phyloP scores from a whole-genome alignment of 2,329 filamentous ascomycete species.

The Lecanicillium sp. region DNA sequence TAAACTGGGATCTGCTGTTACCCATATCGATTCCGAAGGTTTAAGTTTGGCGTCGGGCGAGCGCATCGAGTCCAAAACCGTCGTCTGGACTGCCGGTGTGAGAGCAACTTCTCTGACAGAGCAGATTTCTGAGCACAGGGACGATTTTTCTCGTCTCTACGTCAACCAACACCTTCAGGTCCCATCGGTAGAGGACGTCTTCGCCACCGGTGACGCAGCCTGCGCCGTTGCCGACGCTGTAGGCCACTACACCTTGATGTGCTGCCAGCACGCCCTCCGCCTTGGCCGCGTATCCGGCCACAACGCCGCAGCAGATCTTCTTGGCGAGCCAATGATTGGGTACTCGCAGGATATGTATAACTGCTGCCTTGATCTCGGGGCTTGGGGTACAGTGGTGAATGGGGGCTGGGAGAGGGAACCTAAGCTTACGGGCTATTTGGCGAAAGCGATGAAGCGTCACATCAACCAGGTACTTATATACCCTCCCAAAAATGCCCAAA shows the following conservation, averaged over 20 bases:
- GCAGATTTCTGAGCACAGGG: slow-evolving; percentile 22
- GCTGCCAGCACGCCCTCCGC: slow-evolving; percentile 28
- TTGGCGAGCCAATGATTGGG: slow-evolving; percentile 13
- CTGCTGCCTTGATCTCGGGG: slow-evolving; percentile 28
- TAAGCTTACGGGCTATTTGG: slow-evolving; percentile 16
- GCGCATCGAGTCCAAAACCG: slow-evolving; percentile 23
- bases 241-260: slow-evolving; percentile 26
- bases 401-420: slow-evolving; percentile 24
- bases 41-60: slow-evolving; percentile 22
- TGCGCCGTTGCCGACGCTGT: slow-evolving; percentile 15
- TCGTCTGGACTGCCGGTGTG: slow-evolving; percentile 29
- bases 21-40: slow-evolving; percentile 15
- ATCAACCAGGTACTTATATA: slow-evolving; percentile 28
- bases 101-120: slow-evolving; percentile 22
- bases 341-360: slow-evolving; percentile 24
- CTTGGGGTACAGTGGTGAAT: slow-evolving; percentile 19
- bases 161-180: slow-evolving; percentile 24
- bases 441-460: slow-evolving; percentile 23
- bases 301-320: slow-evolving; percentile 25
- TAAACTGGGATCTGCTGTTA: slow-evolving; percentile 20
- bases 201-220: slow-evolving; percentile 27
- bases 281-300: slow-evolving; percentile 26
- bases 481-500: slow-evolving; percentile 16
- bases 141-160: slow-evolving; percentile 19
- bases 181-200: slow-evolving; percentile 17